Evolutionary conservation across 164 flowering plant species (phyloP), one percentile per base, ranked within the genome.

Genomic region (Saururus chinensis): DNA sequence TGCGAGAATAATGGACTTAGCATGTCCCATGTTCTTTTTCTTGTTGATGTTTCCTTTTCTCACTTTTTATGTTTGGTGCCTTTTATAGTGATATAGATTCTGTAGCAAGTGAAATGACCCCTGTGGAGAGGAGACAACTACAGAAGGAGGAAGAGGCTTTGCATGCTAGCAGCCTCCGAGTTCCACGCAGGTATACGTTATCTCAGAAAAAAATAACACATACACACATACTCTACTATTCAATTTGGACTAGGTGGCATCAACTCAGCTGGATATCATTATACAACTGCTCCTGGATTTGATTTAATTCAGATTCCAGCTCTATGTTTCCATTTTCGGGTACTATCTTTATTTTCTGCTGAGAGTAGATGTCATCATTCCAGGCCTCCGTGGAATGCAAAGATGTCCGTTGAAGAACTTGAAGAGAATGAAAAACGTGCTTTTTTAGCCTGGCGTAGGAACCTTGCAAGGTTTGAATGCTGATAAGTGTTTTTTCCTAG

Each of bases 331-430:
- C 14, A 19, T 24, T 23, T 22, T 55, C 6, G 2, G 37, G 4
- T 30, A 30, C 6, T 55, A 7, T 52, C 19, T 25, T 63, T 40
- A 7, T 42, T 25, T 13, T 20, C 12, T 42, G 35, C 40, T 57
- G 61, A 60, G 62, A 7, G 19, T 6, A 22, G 51, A 22, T 55
- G 9, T 35, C 55, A 61, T 61, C 16, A n/a, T 59, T 75, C 9
- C 67, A 90, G 99, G 79, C 99, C 99, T 7, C 86, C 86, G 9
- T 93, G 99, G 99, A 82, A 73, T 65, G 53, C 86, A 41, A 67
- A 52, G 64, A 93, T 90, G 97, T 62, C 95, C 6, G 80, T 75
- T 60, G 97, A 90, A 68, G 89, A 85, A 77, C 89, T 90, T 66
- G 96, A 90, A 76, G 68, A 68, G 8, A 87, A 82, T 76, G 98